A percentile compares a stretch with the other conserved stretches of the same genome.
These are phyloP conservation scores for Nymphaea thermarum DNA, from an alignment of 164 flowering plant species.

Conservation along the genomic window DNA sequence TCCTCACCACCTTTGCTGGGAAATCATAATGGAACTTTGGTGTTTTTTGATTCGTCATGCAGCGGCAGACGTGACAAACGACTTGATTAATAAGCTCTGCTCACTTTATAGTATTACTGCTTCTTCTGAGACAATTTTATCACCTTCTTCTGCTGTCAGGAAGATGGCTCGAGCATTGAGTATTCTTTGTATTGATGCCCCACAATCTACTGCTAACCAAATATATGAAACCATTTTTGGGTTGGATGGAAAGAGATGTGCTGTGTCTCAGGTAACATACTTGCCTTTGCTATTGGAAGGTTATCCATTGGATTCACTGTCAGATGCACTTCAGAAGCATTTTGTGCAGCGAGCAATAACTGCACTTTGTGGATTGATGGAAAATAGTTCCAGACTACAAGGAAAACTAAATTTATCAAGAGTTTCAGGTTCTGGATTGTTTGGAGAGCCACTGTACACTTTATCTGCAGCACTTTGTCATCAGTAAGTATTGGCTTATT, in stretches of 20 bases:
- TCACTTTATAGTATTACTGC: conserved; percentile 31
- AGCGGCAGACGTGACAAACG: conserved; percentile 33
- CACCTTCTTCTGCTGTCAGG: conserved; percentile 38
- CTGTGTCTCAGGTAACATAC: conserved; percentile 24
- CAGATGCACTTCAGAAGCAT: conserved; percentile 33
- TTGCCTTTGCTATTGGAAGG: conserved; percentile 73
- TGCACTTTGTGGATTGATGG: conserved; percentile 42
- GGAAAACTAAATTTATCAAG: conserved; percentile 7
- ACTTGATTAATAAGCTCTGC: conserved; percentile 40
- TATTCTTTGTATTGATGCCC: conserved; percentile 32
- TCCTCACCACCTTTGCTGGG: conserved; percentile 77
- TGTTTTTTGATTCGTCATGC: conserved; percentile 67
- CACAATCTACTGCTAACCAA: conserved; percentile 28
- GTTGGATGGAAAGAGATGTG: conserved; percentile 19
- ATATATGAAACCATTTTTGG: conserved; percentile 28
- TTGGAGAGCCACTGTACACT: conserved; percentile 46
- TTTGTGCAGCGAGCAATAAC: conserved; percentile 35
- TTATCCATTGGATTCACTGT: conserved; percentile 49
- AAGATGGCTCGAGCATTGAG: conserved; percentile 64
- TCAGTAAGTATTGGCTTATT: conserved; percentile 40
- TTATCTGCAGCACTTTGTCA: conserved; percentile 48
- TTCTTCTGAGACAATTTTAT: conserved; percentile 26
- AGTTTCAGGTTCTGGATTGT: conserved; percentile 16
- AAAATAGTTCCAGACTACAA: conserved; percentile 24
- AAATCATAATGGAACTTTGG: conserved; percentile 72